Base-by-base conservation (phyloP, 345 rosid genomes). In the Dimocarpus longan region DNA sequence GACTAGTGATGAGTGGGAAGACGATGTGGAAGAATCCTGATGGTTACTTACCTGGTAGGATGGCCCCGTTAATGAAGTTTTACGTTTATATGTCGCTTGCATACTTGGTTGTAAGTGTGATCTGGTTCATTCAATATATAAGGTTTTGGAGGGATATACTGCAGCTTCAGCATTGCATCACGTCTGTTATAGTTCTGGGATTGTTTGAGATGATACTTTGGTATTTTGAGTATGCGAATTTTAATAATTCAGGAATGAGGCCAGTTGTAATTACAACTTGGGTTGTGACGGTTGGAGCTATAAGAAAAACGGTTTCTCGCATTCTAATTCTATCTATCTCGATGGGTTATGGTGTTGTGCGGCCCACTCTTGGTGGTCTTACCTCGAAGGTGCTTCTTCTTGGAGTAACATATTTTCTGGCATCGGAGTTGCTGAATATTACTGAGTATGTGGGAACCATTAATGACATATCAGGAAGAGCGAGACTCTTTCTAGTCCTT, bases 261-360 rank as follows among this genome's bases (percentile, higher is more conserved):
- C 98, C 98, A 8, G 84, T 93, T 74, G 87, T 84, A 28, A 87
- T 96, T 79, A 96, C 98, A 18, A 81, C 94, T 22, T 94, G 92
- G 97, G 97, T 94, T 8, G 98, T 96, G 80, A 96, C 98, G 0
- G 78, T 96, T 86, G 99, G 98, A 70, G 93, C 98, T 71, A 71
- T 93, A 43, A 89, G 94, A 68, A 93, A 90, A 78, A 90, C 97
- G 5, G 80, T 94, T 66, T 85, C 97, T 8, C 91, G 97, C 73
- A 86, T 96, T 71, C 91, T 96, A 64, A 85, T 94, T 19, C 97
- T 96, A 46, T 88, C 85, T 75, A 91, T 94, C 79, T 92, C 99
- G 40, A 96, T 96, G 98, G 99, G 99, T 60, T 96, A 90, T 74
- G 99, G 99, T 81, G 99, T 96, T 78, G 97, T 96, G 42, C 85